Base-by-base conservation (phyloP, 2,329 filamentous ascomycete species). In the Lizonia empirigonia region DNA sequence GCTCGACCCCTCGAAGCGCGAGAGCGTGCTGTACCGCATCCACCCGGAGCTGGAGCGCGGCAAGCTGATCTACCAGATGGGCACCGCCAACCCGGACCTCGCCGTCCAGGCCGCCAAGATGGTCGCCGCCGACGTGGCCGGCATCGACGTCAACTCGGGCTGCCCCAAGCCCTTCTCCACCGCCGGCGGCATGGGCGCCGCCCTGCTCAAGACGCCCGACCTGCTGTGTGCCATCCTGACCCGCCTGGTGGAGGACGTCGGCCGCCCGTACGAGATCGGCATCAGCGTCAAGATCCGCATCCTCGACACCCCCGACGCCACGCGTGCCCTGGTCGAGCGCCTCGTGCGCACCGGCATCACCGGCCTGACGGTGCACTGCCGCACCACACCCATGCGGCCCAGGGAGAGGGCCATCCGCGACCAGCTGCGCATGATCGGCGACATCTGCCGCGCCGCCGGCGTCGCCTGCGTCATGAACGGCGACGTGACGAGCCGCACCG, bases 131-230 rank as follows among this genome's bases (percentile, higher is more conserved):
- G 91, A 97, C 74, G 94, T 99, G 3, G 86, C 87, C 0, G 94
- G 94, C 53, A 97, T 99, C 63, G 94, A 97, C 72, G 88, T 99
- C 56, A 99, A 99, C 72, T 91, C 94, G 0, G 94, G 94, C n/a
- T 99, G 94, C 70, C 94, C 94, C 0, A 99, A 99, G 74, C 90
- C 93, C 0, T 99, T 99, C 75, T 96, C 90, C 67, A 96, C 93
- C 2, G 84, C 83, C 56, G 91, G 91, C 53, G 94, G 94, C 39
- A 99, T 99, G 94, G 94, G 94, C 39, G 94, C 94, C 0, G 93
- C 92, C 1, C 82, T 99, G 16, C 82, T 99, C 13, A 85, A 84
- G 62, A 93, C 88, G 0, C 93, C 94, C 0, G 92, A 97, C 59
- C 85, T 84, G 65, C 82, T 99, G 1, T 88, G 86, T 63, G 82